Evolutionary conservation across 805 yeast species (phyloP).

Genomic region (Suhomyces prunicola): DNA sequence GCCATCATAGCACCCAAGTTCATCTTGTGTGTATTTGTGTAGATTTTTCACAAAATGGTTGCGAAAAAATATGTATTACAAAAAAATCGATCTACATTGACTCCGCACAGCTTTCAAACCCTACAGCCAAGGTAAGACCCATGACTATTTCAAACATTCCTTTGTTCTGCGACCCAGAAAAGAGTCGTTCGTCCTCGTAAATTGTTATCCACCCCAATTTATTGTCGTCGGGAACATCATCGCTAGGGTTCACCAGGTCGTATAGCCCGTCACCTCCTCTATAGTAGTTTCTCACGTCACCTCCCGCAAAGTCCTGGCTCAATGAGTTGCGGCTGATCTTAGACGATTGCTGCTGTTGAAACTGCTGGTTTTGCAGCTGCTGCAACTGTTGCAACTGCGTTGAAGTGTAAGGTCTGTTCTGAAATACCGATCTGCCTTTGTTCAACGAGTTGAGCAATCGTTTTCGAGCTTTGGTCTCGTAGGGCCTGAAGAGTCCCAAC

Average conservation of each 20-base stretch:
- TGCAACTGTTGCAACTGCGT: conserved; percentile 1
- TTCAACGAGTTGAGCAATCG: conserved; percentile 35
- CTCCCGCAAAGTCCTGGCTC: conserved; percentile 22
- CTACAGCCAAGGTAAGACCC: conserved; percentile 53
- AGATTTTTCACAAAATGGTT: background rate
- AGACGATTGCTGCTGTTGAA: background rate
- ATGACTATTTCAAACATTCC: conserved; percentile 56
- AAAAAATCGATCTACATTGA: too few species aligned
- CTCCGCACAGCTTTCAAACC: conserved; percentile 30
- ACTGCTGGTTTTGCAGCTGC: background rate
- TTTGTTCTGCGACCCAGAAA: conserved; percentile 17
- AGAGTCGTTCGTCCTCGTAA: conserved; percentile 41
- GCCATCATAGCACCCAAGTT: background rate
- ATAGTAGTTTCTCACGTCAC: conserved; percentile 30
- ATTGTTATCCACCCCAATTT: conserved; percentile 67
- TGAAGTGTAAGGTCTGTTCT: background rate
- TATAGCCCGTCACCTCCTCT: conserved; percentile 56
- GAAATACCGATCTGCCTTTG: conserved; percentile 11
- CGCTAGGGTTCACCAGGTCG: conserved; percentile 44
- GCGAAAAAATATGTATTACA: background rate
- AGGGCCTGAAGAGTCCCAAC: conserved; percentile 37
- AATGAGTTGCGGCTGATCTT: conserved; percentile 8
- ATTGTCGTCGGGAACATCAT: conserved; percentile 58
- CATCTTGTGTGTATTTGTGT: background rate
- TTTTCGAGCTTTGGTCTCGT: conserved; percentile 36